Base-by-base conservation (phyloP, 192 early-diverging fungal genomes). In the Entrophospora sp. region DNA sequence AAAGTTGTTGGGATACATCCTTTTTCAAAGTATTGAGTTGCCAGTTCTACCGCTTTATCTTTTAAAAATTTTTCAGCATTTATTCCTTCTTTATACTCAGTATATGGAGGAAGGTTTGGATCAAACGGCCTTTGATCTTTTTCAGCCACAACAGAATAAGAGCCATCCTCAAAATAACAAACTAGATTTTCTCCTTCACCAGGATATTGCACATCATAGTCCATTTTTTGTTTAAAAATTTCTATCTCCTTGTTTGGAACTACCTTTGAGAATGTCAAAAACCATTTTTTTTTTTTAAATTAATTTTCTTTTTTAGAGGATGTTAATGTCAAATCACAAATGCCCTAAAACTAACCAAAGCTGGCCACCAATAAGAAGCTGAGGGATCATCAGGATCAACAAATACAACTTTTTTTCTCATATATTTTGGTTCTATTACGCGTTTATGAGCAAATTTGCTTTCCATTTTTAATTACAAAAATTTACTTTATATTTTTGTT, bases 121-220 rank as follows among this genome's bases (percentile, higher is more conserved):
- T 67, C 66, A 45, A 67, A 67, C 13, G 66, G 53, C 12, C n/a
- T 9, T 32, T 35, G 57, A 43, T 42, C 66, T 42, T 58, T 40
- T 59, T 67, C 66, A 8, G 66, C 20, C 32, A 67, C 66, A 22
- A 46, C 61, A 3, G 66, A 67, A 58, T 67, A 84, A 4, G 81
- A 83, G 13, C 69, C 83, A 44, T 84, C 83, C 70, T 84, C 83
- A 70, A 84, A 84, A 64, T 84, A 84, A 64, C 79, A 81, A 12
- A 84, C 83, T 27, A 84, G 72, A 28, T 72, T 75, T 69, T 84
- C 81, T 36, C 81, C 79, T 12, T 67, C 69, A 60, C 62, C 64
- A 3, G 83, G 83, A 32, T 76, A 67, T n/a, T 66, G 48, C 10
- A 80, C 65, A 34, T 76, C 70, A 32, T 58, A 67, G 18, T 74